These are phyloP conservation scores for Ogataea hybrid DNA, from an alignment of 1,139 yeast species.

Conservation along the genomic window DNA sequence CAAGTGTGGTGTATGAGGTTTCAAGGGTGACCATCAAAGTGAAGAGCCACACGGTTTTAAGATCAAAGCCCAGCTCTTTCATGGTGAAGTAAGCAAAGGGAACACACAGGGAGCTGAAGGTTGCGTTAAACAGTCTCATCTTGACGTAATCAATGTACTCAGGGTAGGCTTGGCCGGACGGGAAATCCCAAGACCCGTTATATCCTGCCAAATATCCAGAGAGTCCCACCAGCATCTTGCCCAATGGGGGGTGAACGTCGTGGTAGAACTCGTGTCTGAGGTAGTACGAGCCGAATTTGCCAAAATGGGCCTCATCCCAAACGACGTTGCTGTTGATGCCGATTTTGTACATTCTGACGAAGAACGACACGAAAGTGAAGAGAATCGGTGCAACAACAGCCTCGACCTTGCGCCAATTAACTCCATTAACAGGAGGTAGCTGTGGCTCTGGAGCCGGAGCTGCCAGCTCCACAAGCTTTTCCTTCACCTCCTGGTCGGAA, in stretches of 20 bases:
- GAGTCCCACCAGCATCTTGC: slow-evolving; percentile 94
- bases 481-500: slow-evolving; percentile 31
- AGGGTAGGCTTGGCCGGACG: slow-evolving; percentile 83
- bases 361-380: slow-evolving; percentile 48
- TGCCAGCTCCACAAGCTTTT: slow-evolving; percentile 29
- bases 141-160: slow-evolving; percentile 81
- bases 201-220: slow-evolving; percentile 94
- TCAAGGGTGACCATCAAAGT: slow-evolving; percentile 86
- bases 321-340: slow-evolving; percentile 51
- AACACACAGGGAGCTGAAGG: slow-evolving; percentile 85
- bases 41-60: slow-evolving; percentile 85
- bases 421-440: slow-evolving; percentile 28
- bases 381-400: slow-evolving; percentile 38
- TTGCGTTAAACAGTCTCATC: slow-evolving; percentile 93
- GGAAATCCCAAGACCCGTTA: slow-evolving; percentile 94
- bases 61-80: slow-evolving; percentile 77
- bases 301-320: slow-evolving; percentile 78
- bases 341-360: slow-evolving; percentile 52
- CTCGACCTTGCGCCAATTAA: slow-evolving; percentile 26
- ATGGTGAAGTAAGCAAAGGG: slow-evolving; percentile 94
- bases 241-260: slow-evolving; percentile 98
- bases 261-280: slow-evolving; percentile 91
- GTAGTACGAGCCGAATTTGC: slow-evolving; percentile 92
- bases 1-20: slow-evolving; percentile 82
- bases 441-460: slow-evolving; percentile 52